Evolutionary conservation across 352 stramenopile genomes (phyloP).

Genomic region (Phytophthora sp.): DNA sequence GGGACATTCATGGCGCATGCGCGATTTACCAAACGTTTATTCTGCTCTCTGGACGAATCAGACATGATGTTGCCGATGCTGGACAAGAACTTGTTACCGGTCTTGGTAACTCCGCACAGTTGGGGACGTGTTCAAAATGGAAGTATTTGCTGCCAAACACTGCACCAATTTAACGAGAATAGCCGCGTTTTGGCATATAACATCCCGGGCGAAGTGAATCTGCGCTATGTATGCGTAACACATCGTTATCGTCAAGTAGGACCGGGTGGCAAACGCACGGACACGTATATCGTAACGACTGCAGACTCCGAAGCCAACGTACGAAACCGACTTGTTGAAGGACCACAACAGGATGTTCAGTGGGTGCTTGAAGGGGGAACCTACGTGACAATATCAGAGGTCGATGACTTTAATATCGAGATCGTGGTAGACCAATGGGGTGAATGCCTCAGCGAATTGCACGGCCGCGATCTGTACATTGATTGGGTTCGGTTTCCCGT

Average conservation of each 20-base stretch:
- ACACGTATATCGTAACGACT: slow-evolving; percentile 32
- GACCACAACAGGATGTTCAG: slow-evolving; percentile 14
- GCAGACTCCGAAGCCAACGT: slow-evolving; percentile 35
- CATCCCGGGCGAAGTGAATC: slow-evolving; percentile 2
- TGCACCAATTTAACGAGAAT: no score
- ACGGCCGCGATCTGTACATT: slow-evolving; percentile 5
- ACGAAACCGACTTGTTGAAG: slow-evolving; percentile 26
- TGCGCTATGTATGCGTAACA: slow-evolving; percentile 36
- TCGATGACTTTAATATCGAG: not conserved
- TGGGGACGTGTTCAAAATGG: slow-evolving; percentile 28
- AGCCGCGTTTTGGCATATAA: no score
- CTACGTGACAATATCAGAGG: slow-evolving; percentile 25
- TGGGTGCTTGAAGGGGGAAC: slow-evolving; percentile 42
- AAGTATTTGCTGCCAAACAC: no score
- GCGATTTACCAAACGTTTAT: slow-evolving; percentile 25
- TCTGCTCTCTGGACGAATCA: slow-evolving; percentile 16
- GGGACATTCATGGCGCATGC: slow-evolving; percentile 13
- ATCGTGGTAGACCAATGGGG: slow-evolving; percentile 5
- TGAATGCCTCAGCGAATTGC: not conserved
- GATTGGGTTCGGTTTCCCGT: slow-evolving; percentile 15
- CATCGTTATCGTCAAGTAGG: slow-evolving; percentile 19
- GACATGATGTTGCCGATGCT: slow-evolving; percentile 15
- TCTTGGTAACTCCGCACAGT: slow-evolving; percentile 12
- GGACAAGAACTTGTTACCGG: slow-evolving; percentile 16
- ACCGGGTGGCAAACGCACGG: slow-evolving; percentile 17